Evolutionary conservation across 2,329 filamentous ascomycete species (phyloP).

Genomic region (Thelonectria olida): DNA sequence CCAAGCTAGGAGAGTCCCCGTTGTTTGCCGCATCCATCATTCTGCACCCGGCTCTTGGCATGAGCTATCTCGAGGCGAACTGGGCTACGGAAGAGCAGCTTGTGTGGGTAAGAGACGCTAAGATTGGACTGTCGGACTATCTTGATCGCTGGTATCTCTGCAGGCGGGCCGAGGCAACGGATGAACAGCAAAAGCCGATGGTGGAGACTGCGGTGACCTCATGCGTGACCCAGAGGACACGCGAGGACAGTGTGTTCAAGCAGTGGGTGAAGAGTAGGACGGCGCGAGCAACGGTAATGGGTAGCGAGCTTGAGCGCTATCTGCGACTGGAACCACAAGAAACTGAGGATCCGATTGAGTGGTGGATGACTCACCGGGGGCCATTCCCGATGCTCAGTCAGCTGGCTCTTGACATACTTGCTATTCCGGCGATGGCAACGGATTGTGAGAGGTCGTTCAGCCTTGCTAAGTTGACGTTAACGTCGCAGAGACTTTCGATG

Average conservation of each 20-base stretch:
- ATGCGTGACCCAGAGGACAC: not conserved
- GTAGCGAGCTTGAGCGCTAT: constrained; percentile 6
- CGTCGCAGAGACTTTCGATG: not conserved
- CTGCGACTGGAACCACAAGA: constrained; percentile 12
- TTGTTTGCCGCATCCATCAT: too few species aligned
- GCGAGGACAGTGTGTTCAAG: too few species aligned
- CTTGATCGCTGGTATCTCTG: not conserved
- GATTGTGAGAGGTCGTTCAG: not conserved
- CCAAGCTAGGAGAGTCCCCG: too few species aligned
- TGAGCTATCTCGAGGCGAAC: too few species aligned
- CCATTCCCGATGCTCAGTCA: constrained; percentile 4
- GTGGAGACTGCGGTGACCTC: not conserved
- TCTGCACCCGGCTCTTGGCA: too few species aligned
- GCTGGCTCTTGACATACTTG: constrained; percentile 13
- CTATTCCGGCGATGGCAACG: not conserved
- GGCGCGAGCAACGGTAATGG: not conserved
- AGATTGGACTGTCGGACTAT: too few species aligned
- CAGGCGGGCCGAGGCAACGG: not conserved
- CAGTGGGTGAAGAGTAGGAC: too few species aligned
- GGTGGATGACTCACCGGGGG: too few species aligned
- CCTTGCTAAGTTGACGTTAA: too few species aligned
- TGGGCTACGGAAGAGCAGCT: too few species aligned
- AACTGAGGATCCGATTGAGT: constrained; percentile 12
- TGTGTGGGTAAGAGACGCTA: too few species aligned
- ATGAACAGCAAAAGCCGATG: not conserved